These are phyloP conservation scores for Diaporthe batatas DNA, from an alignment of 2,329 filamentous ascomycete species.

Conservation along the genomic window DNA sequence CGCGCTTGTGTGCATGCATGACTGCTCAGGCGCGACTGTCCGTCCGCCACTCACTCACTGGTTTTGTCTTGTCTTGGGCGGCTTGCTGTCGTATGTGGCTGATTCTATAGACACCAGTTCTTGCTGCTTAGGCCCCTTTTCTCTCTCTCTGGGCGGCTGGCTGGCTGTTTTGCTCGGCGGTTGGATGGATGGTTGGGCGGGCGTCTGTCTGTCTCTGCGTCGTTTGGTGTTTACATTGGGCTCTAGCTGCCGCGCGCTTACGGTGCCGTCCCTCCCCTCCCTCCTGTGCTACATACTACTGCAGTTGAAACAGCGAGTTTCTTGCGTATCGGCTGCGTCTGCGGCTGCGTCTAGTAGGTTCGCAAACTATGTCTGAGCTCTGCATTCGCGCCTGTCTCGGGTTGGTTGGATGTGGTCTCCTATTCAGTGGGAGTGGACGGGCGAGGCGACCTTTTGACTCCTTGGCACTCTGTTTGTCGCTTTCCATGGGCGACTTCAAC, in stretches of 20 bases:
- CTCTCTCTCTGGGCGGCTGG: neutral
- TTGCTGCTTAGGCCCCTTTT: neutral
- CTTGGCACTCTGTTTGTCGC: neutral
- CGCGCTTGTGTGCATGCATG: neutral
- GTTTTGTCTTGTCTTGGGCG: neutral
- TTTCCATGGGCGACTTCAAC: neutral
- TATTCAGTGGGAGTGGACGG: neutral
- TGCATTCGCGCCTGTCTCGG: constrained; percentile 31
- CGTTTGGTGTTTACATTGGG: neutral
- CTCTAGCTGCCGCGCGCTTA: constrained; percentile 19
- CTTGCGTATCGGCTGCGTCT: neutral
- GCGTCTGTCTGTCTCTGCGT: neutral
- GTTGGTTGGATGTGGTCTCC: neutral
- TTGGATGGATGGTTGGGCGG: neutral
- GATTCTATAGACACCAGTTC: neutral
- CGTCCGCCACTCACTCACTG: neutral
- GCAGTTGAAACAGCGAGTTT: neutral
- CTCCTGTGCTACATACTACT: neutral
- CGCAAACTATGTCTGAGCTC: neutral
- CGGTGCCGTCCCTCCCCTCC: no score
- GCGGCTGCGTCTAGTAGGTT: constrained; percentile 1
- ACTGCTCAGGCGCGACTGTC: neutral
- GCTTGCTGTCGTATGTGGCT: neutral
- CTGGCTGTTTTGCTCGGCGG: neutral
- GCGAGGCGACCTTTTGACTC: neutral